A percentile compares a stretch with the other conserved stretches of the same genome.
These are phyloP conservation scores for Rosa multiflora DNA, from an alignment of 306 rosid species.

Conservation along the genomic window DNA sequence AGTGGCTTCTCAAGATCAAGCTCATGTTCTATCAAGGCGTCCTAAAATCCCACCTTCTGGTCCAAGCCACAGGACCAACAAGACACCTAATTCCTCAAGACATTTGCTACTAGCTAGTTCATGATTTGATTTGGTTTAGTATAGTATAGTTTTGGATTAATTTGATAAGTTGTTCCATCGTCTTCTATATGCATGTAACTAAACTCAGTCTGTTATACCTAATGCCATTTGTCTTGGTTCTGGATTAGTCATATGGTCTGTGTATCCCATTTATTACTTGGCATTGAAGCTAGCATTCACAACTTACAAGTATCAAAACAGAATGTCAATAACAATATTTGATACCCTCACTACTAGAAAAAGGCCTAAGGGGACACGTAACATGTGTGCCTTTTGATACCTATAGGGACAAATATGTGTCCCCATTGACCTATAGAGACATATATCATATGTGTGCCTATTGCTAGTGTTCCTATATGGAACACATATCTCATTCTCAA, in stretches of 20 bases:
- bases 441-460: too few relatives aligned
- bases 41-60: constrained; percentile 14
- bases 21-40: constrained; percentile 8
- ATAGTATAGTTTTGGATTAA: background rate
- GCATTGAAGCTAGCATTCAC: background rate
- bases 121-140: background rate
- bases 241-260: background rate
- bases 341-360: background rate
- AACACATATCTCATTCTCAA: too few relatives aligned
- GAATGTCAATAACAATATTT: background rate
- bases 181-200: background rate
- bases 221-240: background rate
- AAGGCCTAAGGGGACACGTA: too few relatives aligned
- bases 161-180: background rate
- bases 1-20: constrained; percentile 1
- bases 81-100: background rate
- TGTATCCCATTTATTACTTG: background rate
- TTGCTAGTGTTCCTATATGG: too few relatives aligned
- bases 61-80: constrained; percentile 20
- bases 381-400: too few relatives aligned
- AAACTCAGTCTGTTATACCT: background rate
- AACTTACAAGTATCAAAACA: background rate
- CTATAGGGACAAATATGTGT: too few relatives aligned
- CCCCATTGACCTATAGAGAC: too few relatives aligned
- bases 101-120: background rate